Base-by-base conservation (phyloP, 1,139 yeast genomes). In the Kluyveromyces sp. region DNA sequence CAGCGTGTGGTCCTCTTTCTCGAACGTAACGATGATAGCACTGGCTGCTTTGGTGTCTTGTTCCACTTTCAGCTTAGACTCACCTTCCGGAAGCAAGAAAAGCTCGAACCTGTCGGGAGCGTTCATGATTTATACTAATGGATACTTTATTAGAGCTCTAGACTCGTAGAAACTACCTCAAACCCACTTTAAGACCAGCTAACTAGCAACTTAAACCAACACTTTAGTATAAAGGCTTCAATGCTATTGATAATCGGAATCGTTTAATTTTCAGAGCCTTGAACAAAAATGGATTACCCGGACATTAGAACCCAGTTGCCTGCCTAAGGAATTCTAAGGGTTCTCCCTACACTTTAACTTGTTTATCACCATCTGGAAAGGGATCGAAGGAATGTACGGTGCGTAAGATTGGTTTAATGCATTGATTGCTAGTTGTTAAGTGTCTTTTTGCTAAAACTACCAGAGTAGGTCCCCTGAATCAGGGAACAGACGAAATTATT, bases 71-170 rank as follows among this genome's bases (percentile, higher is more conserved):
- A 92, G 74, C 80, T 83, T 83, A 44, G 92, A 86, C 42, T 87
- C 94, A 37, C 98, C 98, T 64, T 92, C 98, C n/a, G 97, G 98
- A 57, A 92, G 75, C 56, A 92, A 78, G 64, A 92, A 92, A 42
- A 92, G 77, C 71, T 92, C 98, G 64, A 89, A 92, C 75, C 98
- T 83, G 70, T 92, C 98, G 68, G 98, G 98, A 57, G 97, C 98
- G 70, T 92, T 92, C 97, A 92, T 92, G 8, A 6, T 42, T 25
- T 31, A 34, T 30, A 28, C n/a, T 6, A 33, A 8, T 33, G 22
- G 19, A 33, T 13, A 13, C 36, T 33, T 13, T 15, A 12, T 6
- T 7, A 22, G 9, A 4, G 9, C n/a, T 26, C 36, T 17, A 19
- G n/a, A n/a, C n/a, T n/a, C n/a, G n/a, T n/a, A n/a, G n/a, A n/a